Conservation (phyloP, 1,284 basidiomycete genomes). For the Sparassis latifolia region DNA sequence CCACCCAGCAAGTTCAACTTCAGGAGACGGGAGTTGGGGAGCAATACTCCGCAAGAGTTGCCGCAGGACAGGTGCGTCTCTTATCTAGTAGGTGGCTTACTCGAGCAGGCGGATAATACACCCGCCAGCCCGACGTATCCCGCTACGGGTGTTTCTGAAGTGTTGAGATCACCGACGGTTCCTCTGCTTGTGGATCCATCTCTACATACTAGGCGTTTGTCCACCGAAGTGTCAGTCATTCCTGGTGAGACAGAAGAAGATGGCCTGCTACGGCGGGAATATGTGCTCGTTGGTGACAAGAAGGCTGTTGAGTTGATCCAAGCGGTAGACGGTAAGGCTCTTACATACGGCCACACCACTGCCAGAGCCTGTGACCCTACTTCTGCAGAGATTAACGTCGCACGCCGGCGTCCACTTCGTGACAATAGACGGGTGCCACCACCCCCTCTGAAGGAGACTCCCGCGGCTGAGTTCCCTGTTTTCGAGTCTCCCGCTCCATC, state of each 20-base stretch:
- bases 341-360: neutral
- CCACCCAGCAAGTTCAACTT: conserved; percentile 75
- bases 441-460: conserved; percentile 36
- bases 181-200: conserved; percentile 11
- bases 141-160: conserved; percentile 1
- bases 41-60: conserved; percentile 5
- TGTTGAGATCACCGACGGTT: conserved; percentile 6
- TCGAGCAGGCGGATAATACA: neutral
- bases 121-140: neutral
- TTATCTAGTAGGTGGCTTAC: neutral
- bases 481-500: conserved; percentile 22
- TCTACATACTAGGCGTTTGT: conserved; percentile 29
- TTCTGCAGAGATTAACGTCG: conserved; percentile 55
- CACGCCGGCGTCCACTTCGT: conserved; percentile 49
- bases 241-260: conserved; percentile 82
- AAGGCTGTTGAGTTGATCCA: conserved; percentile 71
- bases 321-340: conserved; percentile 61
- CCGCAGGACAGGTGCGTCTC: conserved; percentile 8
- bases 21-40: conserved; percentile 30
- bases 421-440: conserved; percentile 44
- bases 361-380: neutral
- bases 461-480: conserved; percentile 24
- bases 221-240: conserved; percentile 62
- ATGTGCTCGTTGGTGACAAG: conserved; percentile 72
- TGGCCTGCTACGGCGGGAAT: conserved; percentile 65